phyloP scores from a whole-genome alignment of 2,329 filamentous ascomycete species.

The Bertia moriformis region DNA sequence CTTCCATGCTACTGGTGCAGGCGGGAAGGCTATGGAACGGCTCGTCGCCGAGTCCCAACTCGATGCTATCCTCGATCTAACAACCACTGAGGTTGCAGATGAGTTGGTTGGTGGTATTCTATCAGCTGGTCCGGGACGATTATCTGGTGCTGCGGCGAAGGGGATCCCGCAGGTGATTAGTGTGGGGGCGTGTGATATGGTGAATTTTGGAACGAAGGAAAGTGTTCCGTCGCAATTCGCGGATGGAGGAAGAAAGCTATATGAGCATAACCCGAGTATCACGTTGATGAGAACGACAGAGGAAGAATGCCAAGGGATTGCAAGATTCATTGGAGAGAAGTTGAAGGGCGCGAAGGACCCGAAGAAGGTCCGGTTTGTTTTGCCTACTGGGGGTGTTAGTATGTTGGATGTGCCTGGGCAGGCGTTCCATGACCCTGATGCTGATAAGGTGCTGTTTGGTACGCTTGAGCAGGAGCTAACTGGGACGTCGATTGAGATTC shows the following conservation, averaged over 20 bases:
- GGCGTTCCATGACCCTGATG: constrained; percentile 23
- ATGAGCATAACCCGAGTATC: constrained; percentile 40
- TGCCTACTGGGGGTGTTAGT: constrained; percentile 37
- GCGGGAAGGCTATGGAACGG: constrained; percentile 44
- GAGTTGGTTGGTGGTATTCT: constrained; percentile 37
- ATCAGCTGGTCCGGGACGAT: constrained; percentile 30
- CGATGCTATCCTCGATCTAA: constrained; percentile 43
- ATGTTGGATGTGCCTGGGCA: constrained; percentile 28
- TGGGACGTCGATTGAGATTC: constrained; percentile 22
- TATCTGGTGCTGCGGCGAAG: constrained; percentile 30
- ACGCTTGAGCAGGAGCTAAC: constrained; percentile 24
- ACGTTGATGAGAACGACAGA: constrained; percentile 40
- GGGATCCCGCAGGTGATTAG: constrained; percentile 34
- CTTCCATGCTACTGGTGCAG: constrained; percentile 47
- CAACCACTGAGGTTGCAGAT: constrained; percentile 45
- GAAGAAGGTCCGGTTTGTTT: constrained; percentile 26
- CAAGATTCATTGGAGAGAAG: constrained; percentile 30
- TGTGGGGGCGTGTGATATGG: constrained; percentile 27
- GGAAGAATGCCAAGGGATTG: constrained; percentile 31
- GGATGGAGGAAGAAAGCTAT: constrained; percentile 20
- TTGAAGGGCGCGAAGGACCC: constrained; percentile 17
- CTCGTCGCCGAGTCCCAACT: constrained; percentile 31
- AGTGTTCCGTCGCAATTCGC: constrained; percentile 32
- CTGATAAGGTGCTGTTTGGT: constrained; percentile 26
- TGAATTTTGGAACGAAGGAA: constrained; percentile 29